Percentiles rank a stretch among this genome's conserved stretches.
phyloP scores from a whole-genome alignment of 495 filamentous ascomycete genomes.

The Hypoxylon lenormandii region DNA sequence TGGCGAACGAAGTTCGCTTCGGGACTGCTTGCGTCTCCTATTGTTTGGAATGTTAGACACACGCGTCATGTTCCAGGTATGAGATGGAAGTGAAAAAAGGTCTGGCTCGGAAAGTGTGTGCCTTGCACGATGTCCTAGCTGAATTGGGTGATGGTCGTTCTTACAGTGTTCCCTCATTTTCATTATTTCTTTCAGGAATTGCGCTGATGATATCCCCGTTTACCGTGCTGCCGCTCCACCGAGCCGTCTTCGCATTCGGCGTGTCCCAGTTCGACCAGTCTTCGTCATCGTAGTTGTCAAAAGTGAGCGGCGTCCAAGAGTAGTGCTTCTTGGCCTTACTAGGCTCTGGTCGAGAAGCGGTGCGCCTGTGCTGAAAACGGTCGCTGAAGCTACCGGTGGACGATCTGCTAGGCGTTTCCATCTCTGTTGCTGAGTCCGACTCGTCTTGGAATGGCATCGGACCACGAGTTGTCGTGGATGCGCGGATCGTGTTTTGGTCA shows the following conservation, averaged over 20 bases:
- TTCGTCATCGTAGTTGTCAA: constrained; percentile 70
- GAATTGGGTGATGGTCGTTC: constrained; percentile 40
- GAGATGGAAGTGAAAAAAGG: constrained; percentile 28
- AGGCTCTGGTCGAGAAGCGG: constrained; percentile 34
- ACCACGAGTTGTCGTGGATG: constrained; percentile 43
- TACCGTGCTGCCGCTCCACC: constrained; percentile 64
- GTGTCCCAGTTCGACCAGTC: constrained; percentile 80
- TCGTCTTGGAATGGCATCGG: constrained; percentile 44
- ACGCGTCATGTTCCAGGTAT: not conserved
- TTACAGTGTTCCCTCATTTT: constrained; percentile 59
- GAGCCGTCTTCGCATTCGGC: constrained; percentile 60
- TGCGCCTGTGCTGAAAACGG: constrained; percentile 44
- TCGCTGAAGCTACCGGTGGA: constrained; percentile 46
- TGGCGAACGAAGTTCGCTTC: constrained; percentile 54
- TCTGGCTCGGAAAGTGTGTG: constrained; percentile 16
- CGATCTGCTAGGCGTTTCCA: constrained; percentile 37
- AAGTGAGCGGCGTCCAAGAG: constrained; percentile 62
- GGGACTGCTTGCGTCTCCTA: constrained; percentile 48
- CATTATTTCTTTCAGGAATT: constrained; percentile 55
- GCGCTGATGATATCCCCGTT: constrained; percentile 59
- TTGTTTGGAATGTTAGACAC: constrained; percentile 36
- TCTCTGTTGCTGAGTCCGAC: constrained; percentile 25
- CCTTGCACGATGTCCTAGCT: constrained; percentile 28
- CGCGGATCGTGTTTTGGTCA: constrained; percentile 57
- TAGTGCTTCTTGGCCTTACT: constrained; percentile 55